Evolutionary conservation across 1,139 yeast genomes (phyloP), one percentile per base, ranked within the genome.

Genomic region (Blastobotrys elegans): DNA sequence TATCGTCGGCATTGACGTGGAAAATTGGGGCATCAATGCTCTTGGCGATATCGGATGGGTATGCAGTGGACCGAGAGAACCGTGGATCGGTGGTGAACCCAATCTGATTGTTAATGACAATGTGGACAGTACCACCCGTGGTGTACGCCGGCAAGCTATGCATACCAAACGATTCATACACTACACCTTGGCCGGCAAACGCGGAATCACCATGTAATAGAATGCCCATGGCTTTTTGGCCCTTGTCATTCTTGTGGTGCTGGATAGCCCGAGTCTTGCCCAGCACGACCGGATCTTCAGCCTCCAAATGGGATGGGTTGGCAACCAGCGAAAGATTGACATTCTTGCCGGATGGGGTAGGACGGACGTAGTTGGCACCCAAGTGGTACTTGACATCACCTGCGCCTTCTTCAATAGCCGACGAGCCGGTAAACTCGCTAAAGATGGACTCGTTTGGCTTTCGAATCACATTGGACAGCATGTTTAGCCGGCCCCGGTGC

Each of bases 81-180:
- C 95, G 80, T 61, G 97, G 97, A 69, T 90, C 97, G 46, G 97
- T 90, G 54, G 97, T 90, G 79, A 90, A 90, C 70, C 97, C 97
- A 67, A 90, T 89, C 76, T 90, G 97, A 74, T 90, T 90, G 71
- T 90, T 90, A 56, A 90, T 88, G 63, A 90, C 89, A 57, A 90
- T 79, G 70, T 90, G 97, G 56, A 90, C 76, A 47, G 97, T 87
- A 77, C 97, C 97, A 74, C 97, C 97, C 46, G 97, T 89, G 47
- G 96, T 80, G 73, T 86, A 90, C 56, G 88, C 95, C 56, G 96
- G 96, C 64, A 90, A 78, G 63, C 80, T 80, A 57, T 85, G 79
- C 71, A 90, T 84, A 53, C 97, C 97, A 84, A 90, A 82, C 49
- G 97, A 87, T 74, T 90, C 97, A 70, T 90, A 90, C 55, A 90